phyloP scores from a whole-genome alignment of 106 monocot species.

The Dendrobium huoshanense region DNA sequence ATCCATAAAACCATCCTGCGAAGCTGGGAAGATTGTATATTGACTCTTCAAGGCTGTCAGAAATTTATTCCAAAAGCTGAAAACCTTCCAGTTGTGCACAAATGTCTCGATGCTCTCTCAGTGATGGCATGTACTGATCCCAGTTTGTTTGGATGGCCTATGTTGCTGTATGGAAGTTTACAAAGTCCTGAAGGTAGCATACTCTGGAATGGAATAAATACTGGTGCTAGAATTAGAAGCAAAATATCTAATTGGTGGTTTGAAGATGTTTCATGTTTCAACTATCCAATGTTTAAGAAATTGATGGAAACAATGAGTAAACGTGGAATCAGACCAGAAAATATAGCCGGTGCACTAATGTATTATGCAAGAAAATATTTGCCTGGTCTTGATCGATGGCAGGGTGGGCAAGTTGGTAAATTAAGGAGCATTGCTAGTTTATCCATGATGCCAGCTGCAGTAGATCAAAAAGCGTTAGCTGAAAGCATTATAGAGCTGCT shows the following conservation, averaged over 20 bases:
- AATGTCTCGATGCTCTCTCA: constrained; percentile 27
- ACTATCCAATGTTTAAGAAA: constrained; percentile 26
- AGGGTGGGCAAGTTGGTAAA: constrained; percentile 12
- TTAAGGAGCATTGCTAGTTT: constrained; percentile 14
- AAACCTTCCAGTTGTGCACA: constrained; percentile 24
- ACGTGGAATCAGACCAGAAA: constrained; percentile 28
- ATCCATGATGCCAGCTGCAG: constrained; percentile 5
- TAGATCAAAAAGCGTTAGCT: constrained; percentile 32
- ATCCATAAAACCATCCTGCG: constrained; percentile 26
- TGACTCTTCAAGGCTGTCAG: constrained; percentile 29
- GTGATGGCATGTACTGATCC: constrained; percentile 48
- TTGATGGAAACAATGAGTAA: constrained; percentile 34
- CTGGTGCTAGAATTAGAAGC: constrained; percentile 34
- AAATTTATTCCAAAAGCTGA: constrained; percentile 20
- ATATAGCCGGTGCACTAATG: constrained; percentile 30
- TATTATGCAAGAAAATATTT: constrained; percentile 40
- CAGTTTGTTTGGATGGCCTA: constrained; percentile 60
- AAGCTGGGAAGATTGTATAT: constrained; percentile 48
- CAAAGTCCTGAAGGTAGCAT: constrained; percentile 62
- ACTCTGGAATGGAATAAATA: constrained; percentile 61
- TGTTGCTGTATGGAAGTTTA: constrained; percentile 43
- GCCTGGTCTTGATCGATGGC: constrained; percentile 48
- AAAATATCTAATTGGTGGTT: constrained; percentile 46
- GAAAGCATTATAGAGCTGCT: constrained; percentile 30
- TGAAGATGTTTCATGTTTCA: constrained; percentile 44